Evolutionary conservation across 2,329 filamentous ascomycete species (phyloP).

Genomic region (Colletotrichum karsti): DNA sequence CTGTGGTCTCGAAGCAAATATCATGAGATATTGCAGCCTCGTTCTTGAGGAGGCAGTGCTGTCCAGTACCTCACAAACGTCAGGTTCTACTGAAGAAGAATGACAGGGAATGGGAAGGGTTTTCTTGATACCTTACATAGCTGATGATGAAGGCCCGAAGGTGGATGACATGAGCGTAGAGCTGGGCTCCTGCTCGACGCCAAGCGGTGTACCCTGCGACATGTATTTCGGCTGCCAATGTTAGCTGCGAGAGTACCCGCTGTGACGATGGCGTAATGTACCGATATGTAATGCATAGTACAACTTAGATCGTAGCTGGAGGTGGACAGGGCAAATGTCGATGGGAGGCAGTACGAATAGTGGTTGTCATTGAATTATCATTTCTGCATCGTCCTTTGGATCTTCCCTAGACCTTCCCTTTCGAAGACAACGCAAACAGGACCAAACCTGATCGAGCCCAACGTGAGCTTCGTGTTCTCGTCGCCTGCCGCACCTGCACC

Average conservation of each 20-base stretch:
- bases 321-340: not conserved
- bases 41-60: not conserved
- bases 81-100: conserved; percentile 8
- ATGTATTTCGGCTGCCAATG: not conserved
- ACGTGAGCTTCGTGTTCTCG: not conserved
- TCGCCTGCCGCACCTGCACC: too few relatives aligned
- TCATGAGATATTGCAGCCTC: not conserved
- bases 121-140: not conserved
- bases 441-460: not conserved
- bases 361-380: conserved; percentile 3
- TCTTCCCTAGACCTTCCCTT: conserved; percentile 2
- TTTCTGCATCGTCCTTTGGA: not conserved
- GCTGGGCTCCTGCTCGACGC: not conserved
- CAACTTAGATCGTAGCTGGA: not conserved
- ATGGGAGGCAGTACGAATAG: too few relatives aligned
- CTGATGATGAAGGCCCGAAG: not conserved
- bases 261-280: not conserved
- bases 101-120: not conserved
- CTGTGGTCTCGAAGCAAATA: not conserved
- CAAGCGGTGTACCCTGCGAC: not conserved
- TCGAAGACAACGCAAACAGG: not conserved
- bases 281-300: not conserved
- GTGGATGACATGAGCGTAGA: conserved; percentile 7
- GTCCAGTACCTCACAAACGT: too few relatives aligned
- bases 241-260: not conserved